Conservation (phyloP, 2,329 filamentous ascomycete species). For the Trichoderma brevicompactum region DNA sequence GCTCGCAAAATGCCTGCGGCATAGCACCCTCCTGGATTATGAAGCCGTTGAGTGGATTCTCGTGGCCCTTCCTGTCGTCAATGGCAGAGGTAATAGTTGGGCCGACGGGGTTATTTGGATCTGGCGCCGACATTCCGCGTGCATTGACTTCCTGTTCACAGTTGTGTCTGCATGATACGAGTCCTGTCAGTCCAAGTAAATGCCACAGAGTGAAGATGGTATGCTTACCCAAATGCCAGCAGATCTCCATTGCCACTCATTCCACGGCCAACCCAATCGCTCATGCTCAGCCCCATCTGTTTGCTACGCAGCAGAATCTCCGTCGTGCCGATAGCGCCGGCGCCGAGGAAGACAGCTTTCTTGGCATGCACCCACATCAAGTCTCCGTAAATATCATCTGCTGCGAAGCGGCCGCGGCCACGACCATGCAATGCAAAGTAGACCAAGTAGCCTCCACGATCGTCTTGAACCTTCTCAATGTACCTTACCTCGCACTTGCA, state of each 20-base stretch:
- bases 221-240: slow-evolving; percentile 60
- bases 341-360: slow-evolving; percentile 68
- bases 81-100: slow-evolving; percentile 68
- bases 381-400: slow-evolving; percentile 57
- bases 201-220: not conserved
- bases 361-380: slow-evolving; percentile 70
- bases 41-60: slow-evolving; percentile 63
- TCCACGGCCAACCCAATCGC: slow-evolving; percentile 59
- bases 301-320: slow-evolving; percentile 67
- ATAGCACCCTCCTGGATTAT: slow-evolving; percentile 68
- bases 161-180: slow-evolving; percentile 55
- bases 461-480: slow-evolving; percentile 55
- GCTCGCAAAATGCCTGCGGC: slow-evolving; percentile 58
- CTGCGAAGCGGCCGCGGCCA: slow-evolving; percentile 58
- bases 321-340: slow-evolving; percentile 66
- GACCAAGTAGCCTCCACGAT: slow-evolving; percentile 60
- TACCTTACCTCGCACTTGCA: slow-evolving; percentile 70
- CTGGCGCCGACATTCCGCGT: slow-evolving; percentile 56
- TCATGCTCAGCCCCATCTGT: slow-evolving; percentile 61
- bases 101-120: slow-evolving; percentile 58
- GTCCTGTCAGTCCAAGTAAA: not conserved
- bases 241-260: slow-evolving; percentile 72
- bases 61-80: slow-evolving; percentile 55
- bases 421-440: slow-evolving; percentile 68
- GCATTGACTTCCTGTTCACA: slow-evolving; percentile 60